Evolutionary conservation across 2,329 filamentous ascomycete genomes (phyloP).

Genomic region (Aspergillus terreus): DNA sequence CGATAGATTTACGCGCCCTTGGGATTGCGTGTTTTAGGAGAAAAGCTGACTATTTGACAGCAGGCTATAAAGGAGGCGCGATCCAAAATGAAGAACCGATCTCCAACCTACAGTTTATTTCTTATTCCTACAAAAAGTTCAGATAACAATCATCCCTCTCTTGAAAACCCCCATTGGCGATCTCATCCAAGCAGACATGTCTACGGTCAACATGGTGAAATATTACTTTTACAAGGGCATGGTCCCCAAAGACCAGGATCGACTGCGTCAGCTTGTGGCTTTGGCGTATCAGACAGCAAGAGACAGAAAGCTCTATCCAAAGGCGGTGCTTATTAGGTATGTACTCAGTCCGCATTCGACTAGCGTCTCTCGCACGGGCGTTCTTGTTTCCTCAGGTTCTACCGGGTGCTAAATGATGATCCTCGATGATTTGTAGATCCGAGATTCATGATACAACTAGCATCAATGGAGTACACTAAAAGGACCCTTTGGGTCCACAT

Average conservation of each 20-base stretch:
- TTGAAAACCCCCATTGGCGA: background rate
- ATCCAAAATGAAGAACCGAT: background rate
- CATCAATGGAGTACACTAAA: slow-evolving; percentile 16
- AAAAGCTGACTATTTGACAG: background rate
- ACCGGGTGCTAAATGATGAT: background rate
- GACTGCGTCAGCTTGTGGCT: slow-evolving; percentile 10
- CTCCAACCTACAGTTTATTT: background rate
- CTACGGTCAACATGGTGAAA: slow-evolving; percentile 16
- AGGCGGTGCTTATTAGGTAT: slow-evolving; percentile 17
- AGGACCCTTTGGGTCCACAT: slow-evolving; percentile 15
- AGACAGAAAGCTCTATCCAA: slow-evolving; percentile 17
- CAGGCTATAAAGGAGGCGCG: background rate
- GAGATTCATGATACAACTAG: slow-evolving; percentile 16
- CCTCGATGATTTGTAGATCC: slow-evolving; percentile 9
- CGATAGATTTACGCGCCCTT: background rate
- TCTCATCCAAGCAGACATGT: slow-evolving; percentile 6
- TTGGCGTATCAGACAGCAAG: slow-evolving; percentile 19
- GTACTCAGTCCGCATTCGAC: background rate
- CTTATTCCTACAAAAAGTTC: background rate
- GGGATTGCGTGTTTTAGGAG: background rate
- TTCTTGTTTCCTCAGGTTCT: background rate
- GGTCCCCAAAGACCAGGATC: slow-evolving; percentile 8
- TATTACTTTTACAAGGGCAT: slow-evolving; percentile 15
- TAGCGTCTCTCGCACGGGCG: background rate
- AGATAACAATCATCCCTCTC: slow-evolving; percentile 8